A percentile compares a stretch with the other conserved stretches of the same genome.
These are phyloP conservation scores for Rhodotorula babjevae DNA, from an alignment of 768 basidiomycete species.

Conservation along the genomic window DNA sequence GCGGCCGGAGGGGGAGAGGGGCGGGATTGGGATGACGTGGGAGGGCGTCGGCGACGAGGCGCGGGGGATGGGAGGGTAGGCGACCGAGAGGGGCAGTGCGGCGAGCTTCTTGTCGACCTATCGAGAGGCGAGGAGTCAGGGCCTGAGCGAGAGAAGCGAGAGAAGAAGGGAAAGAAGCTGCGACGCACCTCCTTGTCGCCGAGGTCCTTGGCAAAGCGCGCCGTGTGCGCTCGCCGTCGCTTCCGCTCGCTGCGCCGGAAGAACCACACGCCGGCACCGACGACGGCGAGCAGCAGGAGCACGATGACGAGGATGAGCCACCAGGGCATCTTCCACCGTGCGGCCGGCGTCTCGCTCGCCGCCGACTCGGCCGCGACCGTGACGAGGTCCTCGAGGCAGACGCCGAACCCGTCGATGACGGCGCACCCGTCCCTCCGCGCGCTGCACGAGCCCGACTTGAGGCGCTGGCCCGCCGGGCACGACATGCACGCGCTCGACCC, in stretches of 20 bases:
- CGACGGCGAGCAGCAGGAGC: background rate
- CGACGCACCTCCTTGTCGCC: constrained; percentile 32
- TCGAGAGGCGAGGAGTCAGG: too few relatives aligned
- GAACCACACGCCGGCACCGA: constrained; percentile 7
- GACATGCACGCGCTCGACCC: constrained; percentile 78
- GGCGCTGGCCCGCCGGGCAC: constrained; percentile 46
- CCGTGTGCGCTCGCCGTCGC: constrained; percentile 25
- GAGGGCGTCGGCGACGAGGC: background rate
- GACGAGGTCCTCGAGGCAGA: constrained; percentile 39
- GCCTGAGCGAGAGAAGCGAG: background rate
- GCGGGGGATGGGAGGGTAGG: constrained; percentile 28
- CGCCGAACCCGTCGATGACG: constrained; percentile 28
- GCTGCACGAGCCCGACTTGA: constrained; percentile 32
- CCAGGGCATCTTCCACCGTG: constrained; percentile 22
- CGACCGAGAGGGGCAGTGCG: constrained; percentile 18
- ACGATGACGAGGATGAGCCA: constrained; percentile 28
- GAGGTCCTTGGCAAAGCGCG: constrained; percentile 21
- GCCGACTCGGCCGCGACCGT: constrained; percentile 16
- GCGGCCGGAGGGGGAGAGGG: background rate
- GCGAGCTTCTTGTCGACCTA: constrained; percentile 34
- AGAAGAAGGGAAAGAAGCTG: background rate
- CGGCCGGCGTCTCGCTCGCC: background rate
- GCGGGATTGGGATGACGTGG: background rate
- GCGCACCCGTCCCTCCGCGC: constrained; percentile 9
- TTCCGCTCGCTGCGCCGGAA: constrained; percentile 32